A percentile compares a stretch with the other conserved stretches of the same genome.
Evolutionary conservation across 1,284 basidiomycete species (phyloP).

Genomic region (Hortiboletus rubellus): DNA sequence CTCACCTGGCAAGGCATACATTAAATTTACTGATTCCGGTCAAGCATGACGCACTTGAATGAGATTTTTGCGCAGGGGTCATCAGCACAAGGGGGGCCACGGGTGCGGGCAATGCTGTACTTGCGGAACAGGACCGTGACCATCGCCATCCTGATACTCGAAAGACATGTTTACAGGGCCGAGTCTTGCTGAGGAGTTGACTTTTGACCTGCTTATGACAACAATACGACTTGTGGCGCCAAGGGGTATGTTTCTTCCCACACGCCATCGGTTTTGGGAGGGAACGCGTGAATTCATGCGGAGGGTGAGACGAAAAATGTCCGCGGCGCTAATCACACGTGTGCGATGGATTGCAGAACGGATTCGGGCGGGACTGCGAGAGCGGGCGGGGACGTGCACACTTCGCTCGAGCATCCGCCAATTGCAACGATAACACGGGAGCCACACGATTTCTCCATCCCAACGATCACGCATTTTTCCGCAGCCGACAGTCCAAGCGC

Average conservation of each 20-base stretch:
- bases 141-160: not conserved
- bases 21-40: conserved; percentile 1
- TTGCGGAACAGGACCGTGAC: not conserved
- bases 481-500: not conserved
- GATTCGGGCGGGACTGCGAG: not conserved
- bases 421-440: not conserved
- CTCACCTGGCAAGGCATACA: not conserved
- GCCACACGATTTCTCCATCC: not conserved
- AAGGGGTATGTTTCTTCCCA: conserved; percentile 19
- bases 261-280: not conserved
- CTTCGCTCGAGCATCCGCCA: conserved; percentile 19
- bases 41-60: conserved; percentile 26
- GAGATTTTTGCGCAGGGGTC: conserved; percentile 18
- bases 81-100: not conserved
- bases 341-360: not conserved
- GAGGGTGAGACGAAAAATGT: conserved; percentile 5
- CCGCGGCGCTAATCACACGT: conserved; percentile 19
- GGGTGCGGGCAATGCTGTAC: not conserved
- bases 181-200: not conserved
- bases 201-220: conserved; percentile 9
- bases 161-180: not conserved
- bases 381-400: not conserved
- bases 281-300: not conserved
- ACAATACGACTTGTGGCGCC: not conserved
- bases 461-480: not conserved